Base-by-base conservation (phyloP, 495 filamentous ascomycete genomes). In the Trichodelitschia bisporula region DNA sequence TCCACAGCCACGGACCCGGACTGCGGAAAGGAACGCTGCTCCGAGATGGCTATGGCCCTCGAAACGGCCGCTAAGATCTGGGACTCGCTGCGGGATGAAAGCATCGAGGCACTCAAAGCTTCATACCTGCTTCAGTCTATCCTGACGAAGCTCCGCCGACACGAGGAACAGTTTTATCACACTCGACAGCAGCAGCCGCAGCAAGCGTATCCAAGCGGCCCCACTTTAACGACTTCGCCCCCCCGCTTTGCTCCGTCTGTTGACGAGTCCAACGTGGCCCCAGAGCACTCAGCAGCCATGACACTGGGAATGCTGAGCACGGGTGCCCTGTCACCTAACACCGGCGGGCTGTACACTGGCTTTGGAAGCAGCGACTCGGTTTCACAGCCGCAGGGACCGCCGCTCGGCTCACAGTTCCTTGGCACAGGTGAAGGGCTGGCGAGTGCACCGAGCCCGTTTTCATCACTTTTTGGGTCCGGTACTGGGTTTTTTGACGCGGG, bases 91-190 rank as follows among this genome's bases (percentile, higher is more conserved):
- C 59, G 63, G 0, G 69, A 84, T 30, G 57, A 68, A 24, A 79
- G 69, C n/a, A 74, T 91, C 48, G 82, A 91, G 36, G 77, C 83
- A 0, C 79, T 68, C 50, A 93, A 91, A 49, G 82, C 77, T 11
- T 64, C 64, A 13, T 63, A 58, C n/a, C 61, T 76, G 10, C 57
- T 93, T 4, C 63, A 63, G 5, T 68, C 86, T 25, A 86, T 90
- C 69, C 51, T 91, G 21, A 56, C 58, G 17, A 80, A 82, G 45
- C 48, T 91, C 33, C 70, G 66, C 51, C 47, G 45, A 21, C 46
- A 49, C 28, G 36, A 45, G 32, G 21, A 40, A 31, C 33, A 21
- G 4, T n/a, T n/a, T n/a, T n/a, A n/a, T n/a, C n/a, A n/a, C n/a
- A n/a, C n/a, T n/a, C n/a, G n/a, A n/a, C n/a, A n/a, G n/a, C 29